Base-by-base conservation (phyloP, 2,329 filamentous ascomycete species). In the Apiospora rasikravindrae region DNA sequence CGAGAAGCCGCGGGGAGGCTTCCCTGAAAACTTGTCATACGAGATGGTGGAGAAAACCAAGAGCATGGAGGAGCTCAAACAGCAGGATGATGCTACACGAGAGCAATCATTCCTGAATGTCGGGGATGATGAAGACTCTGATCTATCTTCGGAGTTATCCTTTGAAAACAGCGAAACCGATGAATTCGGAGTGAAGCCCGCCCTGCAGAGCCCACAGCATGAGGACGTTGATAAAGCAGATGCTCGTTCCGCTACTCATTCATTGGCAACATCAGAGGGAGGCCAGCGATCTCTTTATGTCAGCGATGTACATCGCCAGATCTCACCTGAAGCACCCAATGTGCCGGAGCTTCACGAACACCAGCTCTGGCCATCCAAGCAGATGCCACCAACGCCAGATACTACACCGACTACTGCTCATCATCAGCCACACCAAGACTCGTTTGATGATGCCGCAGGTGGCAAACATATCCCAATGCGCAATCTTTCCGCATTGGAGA, bases 111-210 rank as follows among this genome's bases (percentile, higher is more conserved):
- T 80, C 51, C 69, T 80, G 49, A 71, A 81, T 53, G 76, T 78
- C 53, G 84, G 84, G 19, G 88, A 86, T 70, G 84, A 86, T 61
- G 80, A 83, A 64, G 86, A 86, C 57, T 90, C 86, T 42, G 89
- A 92, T 73, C 82, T 92, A 10, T 92, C 90, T 2, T 92, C 90
- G 0, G 90, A 92, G 74, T 76, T 92, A 61, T 92, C 90, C 0
- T 81, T 83, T 1, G 88, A 90, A n/a, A 79, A 83, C 2, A 76
- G 84, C 2, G 82, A 82, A 8, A 74, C 77, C 10, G 81, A 82
- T 19, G 80, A 79, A 73, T 79, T 79, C 75, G 73, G 77, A 51
- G 37, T 69, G 68, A 57, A 78, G 75, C 72, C 68, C 33, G 5
- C 33, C 7, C 57, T 40, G 33, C 33, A 40, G 33, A 64, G 57